phyloP scores from a whole-genome alignment of 1,284 basidiomycete species.

The Ustilago bromivora region DNA sequence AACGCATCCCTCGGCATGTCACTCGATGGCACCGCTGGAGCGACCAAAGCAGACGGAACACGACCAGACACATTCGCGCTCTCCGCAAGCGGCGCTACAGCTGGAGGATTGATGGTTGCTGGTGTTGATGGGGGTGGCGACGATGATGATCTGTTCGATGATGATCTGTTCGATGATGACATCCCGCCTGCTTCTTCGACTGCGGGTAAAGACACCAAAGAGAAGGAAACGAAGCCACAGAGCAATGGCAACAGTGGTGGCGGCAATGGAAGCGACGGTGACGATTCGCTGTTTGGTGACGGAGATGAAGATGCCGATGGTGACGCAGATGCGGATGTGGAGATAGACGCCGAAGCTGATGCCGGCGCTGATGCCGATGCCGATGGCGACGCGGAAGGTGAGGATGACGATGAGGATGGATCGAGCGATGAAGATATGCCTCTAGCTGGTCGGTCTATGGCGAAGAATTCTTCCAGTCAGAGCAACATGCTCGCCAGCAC shows the following conservation, averaged over 20 bases:
- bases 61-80: constrained; percentile 10
- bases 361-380: constrained; percentile 49
- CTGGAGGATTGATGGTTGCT: constrained; percentile 37
- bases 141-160: constrained; percentile 49
- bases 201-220: constrained; percentile 6
- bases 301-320: constrained; percentile 57
- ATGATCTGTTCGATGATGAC: constrained; percentile 47
- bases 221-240: constrained; percentile 2
- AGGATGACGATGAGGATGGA: constrained; percentile 69
- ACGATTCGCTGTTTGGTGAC: constrained; percentile 53
- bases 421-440: constrained; percentile 57
- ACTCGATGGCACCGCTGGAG: constrained; percentile 30
- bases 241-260: constrained; percentile 24
- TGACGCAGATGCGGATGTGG: constrained; percentile 53
- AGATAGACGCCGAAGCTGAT: constrained; percentile 47
- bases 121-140: constrained; percentile 34
- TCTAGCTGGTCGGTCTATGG: constrained; percentile 40
- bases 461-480: constrained; percentile 24
- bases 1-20: constrained; percentile 48
- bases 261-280: constrained; percentile 38
- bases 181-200: constrained; percentile 31
- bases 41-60: constrained; percentile 29
- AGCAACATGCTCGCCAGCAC: constrained; percentile 16
- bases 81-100: constrained; percentile 17
- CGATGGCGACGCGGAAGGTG: constrained; percentile 19